These are phyloP conservation scores for Proliferodiscus dingleyae DNA, from an alignment of 2,329 filamentous ascomycete genomes.

Conservation along the genomic window DNA sequence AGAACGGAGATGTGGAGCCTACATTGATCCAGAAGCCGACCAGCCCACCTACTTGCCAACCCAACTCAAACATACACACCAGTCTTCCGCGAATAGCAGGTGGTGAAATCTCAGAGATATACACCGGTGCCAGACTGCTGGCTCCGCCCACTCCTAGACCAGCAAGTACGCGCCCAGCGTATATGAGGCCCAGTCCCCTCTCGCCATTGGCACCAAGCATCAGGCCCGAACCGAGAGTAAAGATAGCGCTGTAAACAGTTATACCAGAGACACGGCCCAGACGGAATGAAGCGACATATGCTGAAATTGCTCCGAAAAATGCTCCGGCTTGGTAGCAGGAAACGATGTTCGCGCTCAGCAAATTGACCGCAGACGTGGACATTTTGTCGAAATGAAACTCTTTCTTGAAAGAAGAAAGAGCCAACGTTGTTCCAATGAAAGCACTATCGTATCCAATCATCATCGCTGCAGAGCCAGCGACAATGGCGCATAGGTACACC, in stretches of 20 bases:
- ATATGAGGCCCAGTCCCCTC: slow-evolving; percentile 57
- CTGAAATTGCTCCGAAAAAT: slow-evolving; percentile 70
- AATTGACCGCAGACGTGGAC: slow-evolving; percentile 38
- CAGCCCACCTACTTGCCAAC: slow-evolving; percentile 57
- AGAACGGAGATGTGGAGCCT: slow-evolving; percentile 32
- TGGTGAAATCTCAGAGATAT: slow-evolving; percentile 55
- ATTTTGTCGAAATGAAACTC: slow-evolving; percentile 58
- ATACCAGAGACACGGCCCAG: slow-evolving; percentile 64
- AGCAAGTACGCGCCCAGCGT: slow-evolving; percentile 57
- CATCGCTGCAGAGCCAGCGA: no score
- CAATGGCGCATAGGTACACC: no score
- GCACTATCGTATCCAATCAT: slow-evolving; percentile 60
- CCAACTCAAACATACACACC: slow-evolving; percentile 61
- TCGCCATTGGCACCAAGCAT: slow-evolving; percentile 61
- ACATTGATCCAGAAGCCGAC: slow-evolving; percentile 60
- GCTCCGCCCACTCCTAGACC: slow-evolving; percentile 59
- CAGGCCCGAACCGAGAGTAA: slow-evolving; percentile 64
- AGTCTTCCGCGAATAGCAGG: slow-evolving; percentile 59
- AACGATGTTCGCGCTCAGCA: slow-evolving; percentile 70
- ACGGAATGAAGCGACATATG: slow-evolving; percentile 61
- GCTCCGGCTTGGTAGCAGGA: slow-evolving; percentile 77
- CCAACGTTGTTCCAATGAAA: slow-evolving; percentile 73
- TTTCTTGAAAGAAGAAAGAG: slow-evolving; percentile 59
- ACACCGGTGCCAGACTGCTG: slow-evolving; percentile 59
- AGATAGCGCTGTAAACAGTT: slow-evolving; percentile 54